Conservation (phyloP, 805 yeast genomes). For the Spencermartinsiella europaea region DNA sequence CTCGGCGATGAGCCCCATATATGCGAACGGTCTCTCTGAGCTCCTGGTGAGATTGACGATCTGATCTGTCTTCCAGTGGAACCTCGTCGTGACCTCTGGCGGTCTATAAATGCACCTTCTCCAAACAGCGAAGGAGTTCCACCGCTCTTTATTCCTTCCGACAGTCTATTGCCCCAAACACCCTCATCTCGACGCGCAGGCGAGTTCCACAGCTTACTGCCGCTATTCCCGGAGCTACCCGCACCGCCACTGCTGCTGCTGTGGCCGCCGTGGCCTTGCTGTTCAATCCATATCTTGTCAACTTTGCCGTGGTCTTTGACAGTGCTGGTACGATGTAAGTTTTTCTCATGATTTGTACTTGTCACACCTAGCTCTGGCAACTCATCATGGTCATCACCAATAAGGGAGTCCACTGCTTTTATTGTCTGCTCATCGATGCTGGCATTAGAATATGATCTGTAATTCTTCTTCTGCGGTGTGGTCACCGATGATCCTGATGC, state of each 20-base stretch:
- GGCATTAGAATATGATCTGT: neutral
- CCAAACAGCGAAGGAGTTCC: neutral
- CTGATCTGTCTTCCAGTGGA: neutral
- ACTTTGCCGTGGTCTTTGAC: neutral
- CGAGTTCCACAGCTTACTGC: neutral
- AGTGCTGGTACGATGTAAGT: neutral
- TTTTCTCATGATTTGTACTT: neutral
- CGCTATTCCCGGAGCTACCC: neutral
- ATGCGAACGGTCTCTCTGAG: neutral
- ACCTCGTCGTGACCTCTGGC: neutral
- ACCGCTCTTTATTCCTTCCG: neutral
- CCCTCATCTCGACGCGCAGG: neutral
- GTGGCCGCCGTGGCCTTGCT: too few species aligned
- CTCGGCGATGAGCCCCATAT: slow-evolving; percentile 2
- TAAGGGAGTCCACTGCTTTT: slow-evolving; percentile 11
- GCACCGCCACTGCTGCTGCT: neutral
- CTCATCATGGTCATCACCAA: slow-evolving; percentile 11
- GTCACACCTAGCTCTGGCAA: neutral
- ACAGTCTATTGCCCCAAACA: neutral
- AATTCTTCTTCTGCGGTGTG: neutral
- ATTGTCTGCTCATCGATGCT: slow-evolving; percentile 11
- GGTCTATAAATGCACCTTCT: neutral
- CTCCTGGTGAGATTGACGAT: neutral
- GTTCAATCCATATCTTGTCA: neutral
- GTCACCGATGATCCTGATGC: too few species aligned